A percentile compares a stretch with the other conserved stretches of the same genome.
Evolutionary conservation across 148 eudicot species (phyloP).

Genomic region (Heliamphora exappendiculata): DNA sequence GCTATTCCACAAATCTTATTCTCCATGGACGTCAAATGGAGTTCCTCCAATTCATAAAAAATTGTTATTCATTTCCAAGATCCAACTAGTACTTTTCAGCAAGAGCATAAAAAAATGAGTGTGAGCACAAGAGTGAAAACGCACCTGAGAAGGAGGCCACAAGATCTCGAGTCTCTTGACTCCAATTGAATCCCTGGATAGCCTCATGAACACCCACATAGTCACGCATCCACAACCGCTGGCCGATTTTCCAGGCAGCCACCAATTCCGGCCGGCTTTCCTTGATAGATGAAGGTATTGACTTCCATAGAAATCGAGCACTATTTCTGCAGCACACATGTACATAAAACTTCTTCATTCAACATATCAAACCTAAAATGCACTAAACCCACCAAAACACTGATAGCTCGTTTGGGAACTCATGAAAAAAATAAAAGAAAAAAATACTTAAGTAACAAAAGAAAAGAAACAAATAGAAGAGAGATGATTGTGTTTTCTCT

Average conservation of each 20-base stretch:
- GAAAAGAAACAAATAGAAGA: no score
- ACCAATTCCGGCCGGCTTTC: constrained; percentile 61
- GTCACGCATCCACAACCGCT: constrained; percentile 73
- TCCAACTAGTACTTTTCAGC: background rate
- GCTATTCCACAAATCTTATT: background rate
- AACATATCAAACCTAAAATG: background rate
- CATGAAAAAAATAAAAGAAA: no score
- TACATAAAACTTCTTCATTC: background rate
- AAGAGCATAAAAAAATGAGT: background rate
- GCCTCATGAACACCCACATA: constrained; percentile 71
- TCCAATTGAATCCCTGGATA: constrained; percentile 67
- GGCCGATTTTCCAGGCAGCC: constrained; percentile 82
- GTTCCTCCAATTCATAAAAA: background rate
- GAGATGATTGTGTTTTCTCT: no score
- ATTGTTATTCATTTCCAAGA: background rate
- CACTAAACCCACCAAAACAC: background rate
- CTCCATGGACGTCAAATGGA: background rate
- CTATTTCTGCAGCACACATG: constrained; percentile 53
- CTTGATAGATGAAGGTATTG: constrained; percentile 51
- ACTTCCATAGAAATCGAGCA: constrained; percentile 88
- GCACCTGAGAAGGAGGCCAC: constrained; percentile 65
- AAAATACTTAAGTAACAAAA: no score
- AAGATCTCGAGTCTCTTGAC: constrained; percentile 49
- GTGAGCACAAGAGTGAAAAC: background rate
- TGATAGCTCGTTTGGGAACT: no score